Evolutionary conservation across 192 early-diverging fungal species (phyloP).

Genomic region (Entrophospora sp.): DNA sequence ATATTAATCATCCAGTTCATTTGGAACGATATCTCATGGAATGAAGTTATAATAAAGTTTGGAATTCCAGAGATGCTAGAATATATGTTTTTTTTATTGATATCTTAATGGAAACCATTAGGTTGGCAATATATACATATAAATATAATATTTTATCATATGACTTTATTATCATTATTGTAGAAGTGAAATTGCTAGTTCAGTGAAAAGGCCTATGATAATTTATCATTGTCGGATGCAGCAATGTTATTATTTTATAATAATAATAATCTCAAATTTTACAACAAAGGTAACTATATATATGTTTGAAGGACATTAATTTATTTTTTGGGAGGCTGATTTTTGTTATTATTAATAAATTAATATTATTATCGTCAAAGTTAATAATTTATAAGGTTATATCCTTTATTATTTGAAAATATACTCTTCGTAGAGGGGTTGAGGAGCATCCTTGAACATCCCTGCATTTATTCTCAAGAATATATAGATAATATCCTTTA

Average conservation of each 20-base stretch:
- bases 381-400: too few species aligned
- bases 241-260: conserved; percentile 86
- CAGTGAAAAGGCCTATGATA: conserved; percentile 87
- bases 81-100: conserved; percentile 94
- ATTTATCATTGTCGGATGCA: conserved; percentile 79
- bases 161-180: too few species aligned
- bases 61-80: conserved; percentile 77
- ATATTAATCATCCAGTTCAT: conserved; percentile 86
- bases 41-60: conserved; percentile 94
- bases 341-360: too few species aligned
- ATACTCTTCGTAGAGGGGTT: too few species aligned
- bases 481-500: too few species aligned
- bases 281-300: conserved; percentile 76
- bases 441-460: too few species aligned
- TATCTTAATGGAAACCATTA: conserved; percentile 87
- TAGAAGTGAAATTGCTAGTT: conserved; percentile 92
- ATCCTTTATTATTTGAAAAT: too few species aligned
- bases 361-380: too few species aligned
- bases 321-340: too few species aligned
- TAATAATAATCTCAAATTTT: conserved; percentile 68
- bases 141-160: background rate
- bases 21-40: conserved; percentile 98
- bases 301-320: too few species aligned
- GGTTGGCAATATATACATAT: conserved; percentile 34
- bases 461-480: too few species aligned